Base-by-base conservation (phyloP, 1,284 basidiomycete genomes). In the Tetrapyrgos nigripes region DNA sequence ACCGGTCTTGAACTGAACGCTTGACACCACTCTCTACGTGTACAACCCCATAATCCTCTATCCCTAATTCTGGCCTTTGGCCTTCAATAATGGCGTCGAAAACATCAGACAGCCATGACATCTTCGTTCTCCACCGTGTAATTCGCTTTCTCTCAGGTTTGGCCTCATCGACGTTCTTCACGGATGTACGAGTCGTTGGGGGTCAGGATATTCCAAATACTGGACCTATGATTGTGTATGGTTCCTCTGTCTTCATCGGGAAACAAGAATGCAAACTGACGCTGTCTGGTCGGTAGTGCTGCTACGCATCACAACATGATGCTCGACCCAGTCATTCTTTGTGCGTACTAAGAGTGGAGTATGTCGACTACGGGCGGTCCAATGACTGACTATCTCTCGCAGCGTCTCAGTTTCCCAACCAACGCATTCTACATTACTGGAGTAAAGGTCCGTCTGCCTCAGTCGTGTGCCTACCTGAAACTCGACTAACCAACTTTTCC, bases 301-400 rank as follows among this genome's bases (percentile, higher is more conserved):
- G 91, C 92, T 55, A 94, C 93, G 5, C 94, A 96, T 72, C 89
- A 93, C 68, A 96, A 95, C 72, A 96, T 96, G 93, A 94, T 94
- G 80, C 83, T 96, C 31, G 94, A 96, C 75, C 91, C 92, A 23
- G 86, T 86, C 31, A 76, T 92, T 59, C 78, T 93, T 21, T 91
- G 94, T 96, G 73, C 71, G 91, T 80, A 53, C 24, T 61, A 49
- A 55, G 52, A 54, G 50, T 52, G 55, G 50, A 47, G 46, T 14
- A 28, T 43, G 3, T 48, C 13, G 8, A 11, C 29, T 17, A 33
- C n/a, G 14, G 29, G 13, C 37, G 31, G 31, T 21, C 53, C 23
- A 8, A 19, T 35, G 4, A 27, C 44, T 47, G 45, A 45, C 58
- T 60, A 57, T 54, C 50, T 53, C 49, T 48, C 45, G 56, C 69